Evolutionary conservation across 192 early-diverging fungal species (phyloP).

Genomic region (Blastocladiella britannica): DNA sequence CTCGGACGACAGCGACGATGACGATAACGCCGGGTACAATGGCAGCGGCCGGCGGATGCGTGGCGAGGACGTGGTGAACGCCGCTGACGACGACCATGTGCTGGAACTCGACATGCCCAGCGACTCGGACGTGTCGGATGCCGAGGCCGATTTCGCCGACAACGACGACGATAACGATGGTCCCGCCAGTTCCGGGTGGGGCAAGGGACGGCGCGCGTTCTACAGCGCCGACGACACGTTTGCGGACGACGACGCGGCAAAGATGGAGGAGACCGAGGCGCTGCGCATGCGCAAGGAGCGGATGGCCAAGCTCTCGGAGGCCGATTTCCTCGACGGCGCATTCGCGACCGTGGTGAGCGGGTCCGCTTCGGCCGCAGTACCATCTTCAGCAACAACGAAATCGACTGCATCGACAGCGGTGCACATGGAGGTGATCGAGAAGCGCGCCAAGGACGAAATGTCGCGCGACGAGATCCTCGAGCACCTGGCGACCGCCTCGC

Average conservation of each 20-base stretch:
- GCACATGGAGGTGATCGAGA: not conserved
- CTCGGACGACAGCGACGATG: not conserved
- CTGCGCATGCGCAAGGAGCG: not conserved
- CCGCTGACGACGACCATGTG: not conserved
- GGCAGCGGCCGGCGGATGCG: no score
- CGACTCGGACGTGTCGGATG: not conserved
- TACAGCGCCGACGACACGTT: not conserved
- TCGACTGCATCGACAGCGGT: not conserved
- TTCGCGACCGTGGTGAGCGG: not conserved
- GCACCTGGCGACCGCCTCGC: not conserved
- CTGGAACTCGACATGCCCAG: not conserved
- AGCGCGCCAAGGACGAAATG: not conserved
- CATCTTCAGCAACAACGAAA: no score
- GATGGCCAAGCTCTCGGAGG: not conserved
- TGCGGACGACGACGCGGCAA: not conserved
- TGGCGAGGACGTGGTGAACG: not conserved
- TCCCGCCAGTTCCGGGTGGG: not conserved
- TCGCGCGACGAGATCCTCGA: slow-evolving; percentile 1
- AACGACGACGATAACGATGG: not conserved
- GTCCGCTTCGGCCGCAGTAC: not conserved
- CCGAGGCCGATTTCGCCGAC: not conserved
- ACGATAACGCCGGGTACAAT: no score
- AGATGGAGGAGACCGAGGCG: not conserved
- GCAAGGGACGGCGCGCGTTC: not conserved
- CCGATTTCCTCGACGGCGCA: not conserved